These are phyloP conservation scores for Vitis hybrid DNA, from an alignment of 177 flowering plant genomes.

Conservation along the genomic window DNA sequence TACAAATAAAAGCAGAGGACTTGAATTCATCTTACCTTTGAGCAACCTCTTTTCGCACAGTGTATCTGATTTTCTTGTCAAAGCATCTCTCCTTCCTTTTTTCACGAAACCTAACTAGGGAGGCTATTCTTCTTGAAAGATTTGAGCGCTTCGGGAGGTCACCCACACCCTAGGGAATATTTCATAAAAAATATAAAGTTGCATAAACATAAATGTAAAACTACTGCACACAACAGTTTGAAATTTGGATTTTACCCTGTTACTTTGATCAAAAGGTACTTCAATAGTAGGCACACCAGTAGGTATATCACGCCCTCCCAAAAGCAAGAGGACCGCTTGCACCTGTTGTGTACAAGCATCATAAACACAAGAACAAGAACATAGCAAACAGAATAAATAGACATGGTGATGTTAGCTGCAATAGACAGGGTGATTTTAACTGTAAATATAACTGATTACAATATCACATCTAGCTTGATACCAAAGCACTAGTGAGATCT, in stretches of 20 bases:
- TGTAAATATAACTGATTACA: neutral
- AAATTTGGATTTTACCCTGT: conserved; percentile 32
- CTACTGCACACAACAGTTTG: neutral
- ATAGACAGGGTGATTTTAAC: neutral
- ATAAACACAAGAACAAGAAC: neutral
- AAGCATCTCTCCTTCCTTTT: conserved; percentile 53
- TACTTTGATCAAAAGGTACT: conserved; percentile 31
- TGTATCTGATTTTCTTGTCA: conserved; percentile 57
- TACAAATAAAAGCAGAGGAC: too few species aligned
- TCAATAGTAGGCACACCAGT: conserved; percentile 40
- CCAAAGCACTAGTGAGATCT: neutral
- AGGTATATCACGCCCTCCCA: conserved; percentile 63
- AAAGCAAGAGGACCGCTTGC: conserved; percentile 67
- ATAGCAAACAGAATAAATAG: neutral
- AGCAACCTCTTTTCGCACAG: conserved; percentile 54
- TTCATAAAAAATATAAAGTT: neutral
- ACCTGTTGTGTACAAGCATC: conserved; percentile 34
- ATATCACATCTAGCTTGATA: neutral
- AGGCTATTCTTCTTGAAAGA: conserved; percentile 50
- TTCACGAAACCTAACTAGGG: conserved; percentile 49
- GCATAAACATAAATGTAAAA: neutral
- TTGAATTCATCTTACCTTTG: conserved; percentile 31
- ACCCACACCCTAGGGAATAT: conserved; percentile 29
- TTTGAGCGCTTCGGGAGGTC: conserved; percentile 42
- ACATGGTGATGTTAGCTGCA: neutral